Percentiles rank a stretch among this genome's conserved stretches.
These are phyloP conservation scores for Parmelia sp. DNA, from an alignment of 495 filamentous ascomycete species.

Conservation along the genomic window DNA sequence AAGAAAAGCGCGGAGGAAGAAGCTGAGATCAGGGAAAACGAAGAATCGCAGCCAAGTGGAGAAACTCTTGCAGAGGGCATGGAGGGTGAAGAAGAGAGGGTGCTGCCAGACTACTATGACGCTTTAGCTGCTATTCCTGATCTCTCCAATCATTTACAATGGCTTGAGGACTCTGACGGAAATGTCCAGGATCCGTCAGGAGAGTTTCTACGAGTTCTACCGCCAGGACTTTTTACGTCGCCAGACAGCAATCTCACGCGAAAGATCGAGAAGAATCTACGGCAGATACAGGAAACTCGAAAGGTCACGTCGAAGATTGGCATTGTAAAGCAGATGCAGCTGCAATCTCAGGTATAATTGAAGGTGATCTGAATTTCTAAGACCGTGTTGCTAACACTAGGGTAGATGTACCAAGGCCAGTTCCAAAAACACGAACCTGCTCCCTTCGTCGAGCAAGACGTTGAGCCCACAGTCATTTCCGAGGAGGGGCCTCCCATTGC, in stretches of 20 bases:
- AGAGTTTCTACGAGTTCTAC: conserved; percentile 69
- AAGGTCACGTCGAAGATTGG: conserved; percentile 94
- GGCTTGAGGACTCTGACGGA: conserved; percentile 81
- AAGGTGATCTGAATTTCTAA: neutral
- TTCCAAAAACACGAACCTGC: conserved; percentile 96
- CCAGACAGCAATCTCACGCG: conserved; percentile 67
- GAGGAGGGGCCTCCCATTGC: conserved; percentile 84
- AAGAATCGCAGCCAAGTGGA: conserved; percentile 45
- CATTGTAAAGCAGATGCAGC: conserved; percentile 98
- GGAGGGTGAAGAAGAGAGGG: conserved; percentile 69
- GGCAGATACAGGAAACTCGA: conserved; percentile 92
- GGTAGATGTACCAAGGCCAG: conserved; percentile 86
- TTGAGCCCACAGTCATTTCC: conserved; percentile 75
- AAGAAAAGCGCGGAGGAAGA: conserved; percentile 40
- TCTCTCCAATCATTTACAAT: conserved; percentile 63
- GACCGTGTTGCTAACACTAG: conserved; percentile 16
- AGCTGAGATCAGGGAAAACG: conserved; percentile 38
- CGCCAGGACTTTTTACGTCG: conserved; percentile 68
- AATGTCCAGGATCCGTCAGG: conserved; percentile 79
- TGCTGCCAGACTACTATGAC: conserved; percentile 91
- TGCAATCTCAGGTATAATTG: conserved; percentile 78
- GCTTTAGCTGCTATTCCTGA: conserved; percentile 80
- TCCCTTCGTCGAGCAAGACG: conserved; percentile 80
- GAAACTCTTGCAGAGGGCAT: conserved; percentile 89
- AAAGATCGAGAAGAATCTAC: conserved; percentile 83